Percentiles rank a stretch among this genome's conserved stretches.
These are phyloP conservation scores for Bacterosira constricta DNA, from an alignment of 108 stramenopile species.

Conservation along the genomic window DNA sequence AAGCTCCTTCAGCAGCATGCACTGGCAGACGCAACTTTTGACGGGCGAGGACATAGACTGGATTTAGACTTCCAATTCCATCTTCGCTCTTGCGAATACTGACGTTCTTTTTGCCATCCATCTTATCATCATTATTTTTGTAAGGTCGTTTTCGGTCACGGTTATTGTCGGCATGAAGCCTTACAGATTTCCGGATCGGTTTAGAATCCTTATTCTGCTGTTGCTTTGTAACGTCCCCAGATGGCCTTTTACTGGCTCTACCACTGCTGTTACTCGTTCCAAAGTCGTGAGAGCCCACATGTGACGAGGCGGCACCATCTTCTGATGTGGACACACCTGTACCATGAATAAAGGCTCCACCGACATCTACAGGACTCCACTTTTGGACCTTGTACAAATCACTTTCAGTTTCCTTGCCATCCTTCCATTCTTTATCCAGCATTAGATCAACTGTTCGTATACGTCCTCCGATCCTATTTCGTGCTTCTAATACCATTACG, in stretches of 20 bases:
- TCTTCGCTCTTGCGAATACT: constrained; percentile 14
- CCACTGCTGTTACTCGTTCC: constrained; percentile 23
- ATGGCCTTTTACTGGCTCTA: neutral
- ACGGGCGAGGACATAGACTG: constrained; percentile 53
- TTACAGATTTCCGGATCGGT: neutral
- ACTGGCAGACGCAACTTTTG: constrained; percentile 55
- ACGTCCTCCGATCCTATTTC: constrained; percentile 69
- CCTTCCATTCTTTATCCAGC: constrained; percentile 18
- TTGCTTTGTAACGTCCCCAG: neutral
- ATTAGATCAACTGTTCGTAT: constrained; percentile 52
- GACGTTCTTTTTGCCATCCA: neutral
- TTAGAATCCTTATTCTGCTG: neutral
- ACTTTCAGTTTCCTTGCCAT: constrained; percentile 18
- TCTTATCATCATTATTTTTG: neutral
- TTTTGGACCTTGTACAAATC: constrained; percentile 24
- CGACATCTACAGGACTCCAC: constrained; percentile 64
- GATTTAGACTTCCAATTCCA: constrained; percentile 56
- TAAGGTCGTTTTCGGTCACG: neutral
- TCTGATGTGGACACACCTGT: constrained; percentile 56
- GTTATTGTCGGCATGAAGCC: neutral
- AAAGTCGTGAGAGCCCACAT: constrained; percentile 43
- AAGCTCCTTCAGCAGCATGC: constrained; percentile 33
- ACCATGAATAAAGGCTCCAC: constrained; percentile 91
- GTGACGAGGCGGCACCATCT: neutral
- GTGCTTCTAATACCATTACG: constrained; percentile 79